phyloP scores from a whole-genome alignment of 2,329 filamentous ascomycete species.

The Tothia fuscella region DNA sequence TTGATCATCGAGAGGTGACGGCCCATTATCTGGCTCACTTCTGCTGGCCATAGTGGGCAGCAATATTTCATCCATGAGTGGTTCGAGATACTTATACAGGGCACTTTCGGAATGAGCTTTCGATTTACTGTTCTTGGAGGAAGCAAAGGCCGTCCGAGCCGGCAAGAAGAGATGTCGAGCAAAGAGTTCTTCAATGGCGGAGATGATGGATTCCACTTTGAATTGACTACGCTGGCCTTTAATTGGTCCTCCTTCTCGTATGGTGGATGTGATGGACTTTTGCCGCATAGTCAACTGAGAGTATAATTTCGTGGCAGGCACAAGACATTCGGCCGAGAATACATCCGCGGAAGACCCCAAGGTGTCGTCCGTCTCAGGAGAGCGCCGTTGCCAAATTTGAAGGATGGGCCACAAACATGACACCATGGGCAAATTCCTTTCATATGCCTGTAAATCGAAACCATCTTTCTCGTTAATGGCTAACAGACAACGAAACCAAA shows the following conservation, averaged over 20 bases:
- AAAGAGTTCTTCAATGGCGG: slow-evolving; percentile 24
- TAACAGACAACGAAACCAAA: slow-evolving; percentile 6
- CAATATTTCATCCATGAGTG: background rate
- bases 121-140: background rate
- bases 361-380: slow-evolving; percentile 18
- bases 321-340: slow-evolving; percentile 27
- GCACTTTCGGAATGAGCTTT: no score
- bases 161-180: slow-evolving; percentile 28
- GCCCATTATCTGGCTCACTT: background rate
- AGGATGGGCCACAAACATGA: background rate
- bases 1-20: background rate
- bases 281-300: background rate
- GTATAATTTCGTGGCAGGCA: slow-evolving; percentile 15
- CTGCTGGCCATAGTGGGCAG: no score
- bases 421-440: no score
- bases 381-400: slow-evolving; percentile 22
- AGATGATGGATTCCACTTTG: no score
- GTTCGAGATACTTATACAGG: background rate
- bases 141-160: slow-evolving; percentile 11
- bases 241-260: no score
- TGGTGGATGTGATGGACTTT: background rate
- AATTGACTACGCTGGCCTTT: no score
- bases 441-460: background rate
- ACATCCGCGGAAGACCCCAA: slow-evolving; percentile 15
- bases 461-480: background rate